These are phyloP conservation scores for Davidsoniella australis DNA, from an alignment of 2,329 filamentous ascomycete species.

Conservation along the genomic window DNA sequence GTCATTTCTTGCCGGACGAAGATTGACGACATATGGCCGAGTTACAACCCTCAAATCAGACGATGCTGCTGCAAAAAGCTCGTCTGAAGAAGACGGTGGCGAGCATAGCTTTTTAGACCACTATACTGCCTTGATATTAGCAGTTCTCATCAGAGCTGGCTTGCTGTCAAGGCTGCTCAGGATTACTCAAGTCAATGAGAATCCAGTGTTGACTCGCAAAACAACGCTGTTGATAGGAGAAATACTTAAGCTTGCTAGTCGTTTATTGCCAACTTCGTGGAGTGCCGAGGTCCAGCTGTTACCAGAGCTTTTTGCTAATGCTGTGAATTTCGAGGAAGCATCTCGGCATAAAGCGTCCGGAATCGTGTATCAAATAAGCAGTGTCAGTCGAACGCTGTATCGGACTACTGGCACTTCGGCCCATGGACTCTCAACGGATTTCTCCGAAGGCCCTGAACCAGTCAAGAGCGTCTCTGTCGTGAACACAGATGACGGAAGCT, in stretches of 20 bases:
- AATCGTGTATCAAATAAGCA: constrained; percentile 95
- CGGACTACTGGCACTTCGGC: constrained; percentile 37
- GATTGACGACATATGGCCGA: constrained; percentile 90
- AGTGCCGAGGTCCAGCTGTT: constrained; percentile 75
- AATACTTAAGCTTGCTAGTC: constrained; percentile 74
- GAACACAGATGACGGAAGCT: constrained; percentile 39
- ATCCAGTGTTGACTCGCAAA: constrained; percentile 62
- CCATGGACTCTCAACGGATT: constrained; percentile 15
- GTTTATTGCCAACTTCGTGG: constrained; percentile 64
- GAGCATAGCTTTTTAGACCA: constrained; percentile 83
- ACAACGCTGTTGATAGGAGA: constrained; percentile 83
- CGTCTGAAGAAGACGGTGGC: constrained; percentile 46
- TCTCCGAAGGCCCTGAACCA: constrained; percentile 35
- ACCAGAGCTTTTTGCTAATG: constrained; percentile 66
- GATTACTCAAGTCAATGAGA: constrained; percentile 51
- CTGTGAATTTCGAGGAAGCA: constrained; percentile 53
- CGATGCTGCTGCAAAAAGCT: constrained; percentile 27
- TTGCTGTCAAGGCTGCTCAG: constrained; percentile 45
- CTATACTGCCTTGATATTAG: constrained; percentile 76
- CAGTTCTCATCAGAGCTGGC: constrained; percentile 68
- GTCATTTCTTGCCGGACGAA: constrained; percentile 79
- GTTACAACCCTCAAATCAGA: constrained; percentile 64
- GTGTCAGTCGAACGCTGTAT: constrained; percentile 83
- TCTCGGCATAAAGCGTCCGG: constrained; percentile 67
- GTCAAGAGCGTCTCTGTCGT: constrained; percentile 21